Conservation (phyloP, 2,329 filamentous ascomycete genomes). For the Stachybotrys elegans region DNA sequence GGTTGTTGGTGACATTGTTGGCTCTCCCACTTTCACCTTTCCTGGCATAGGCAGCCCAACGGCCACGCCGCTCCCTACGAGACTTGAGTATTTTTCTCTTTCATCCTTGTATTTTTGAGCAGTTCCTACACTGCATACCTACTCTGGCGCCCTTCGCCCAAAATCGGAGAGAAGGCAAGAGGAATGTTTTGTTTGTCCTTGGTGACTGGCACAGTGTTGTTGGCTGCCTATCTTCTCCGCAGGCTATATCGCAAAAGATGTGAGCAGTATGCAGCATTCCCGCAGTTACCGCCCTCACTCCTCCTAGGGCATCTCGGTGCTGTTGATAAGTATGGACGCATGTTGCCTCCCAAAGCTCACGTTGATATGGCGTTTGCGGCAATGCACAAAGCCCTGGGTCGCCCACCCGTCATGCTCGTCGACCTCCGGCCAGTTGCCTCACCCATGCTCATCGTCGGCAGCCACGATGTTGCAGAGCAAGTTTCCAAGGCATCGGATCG, state of each 20-base stretch:
- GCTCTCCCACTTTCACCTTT: no score
- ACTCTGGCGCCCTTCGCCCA: no score
- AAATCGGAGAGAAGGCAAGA: no score
- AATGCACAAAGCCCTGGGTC: constrained; percentile 23
- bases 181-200: no score
- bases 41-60: no score
- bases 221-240: constrained; percentile 11
- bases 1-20: no score
- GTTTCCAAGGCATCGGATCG: constrained; percentile 23
- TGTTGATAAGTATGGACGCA: neutral
- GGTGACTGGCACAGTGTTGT: constrained; percentile 1
- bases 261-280: constrained; percentile 4
- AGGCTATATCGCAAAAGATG: constrained; percentile 6
- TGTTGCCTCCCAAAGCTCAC: neutral
- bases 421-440: constrained; percentile 28
- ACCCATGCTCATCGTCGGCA: constrained; percentile 25
- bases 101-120: no score
- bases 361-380: constrained; percentile 3
- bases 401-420: constrained; percentile 26
- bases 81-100: no score
- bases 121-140: no score
- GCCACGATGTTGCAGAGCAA: constrained; percentile 31
- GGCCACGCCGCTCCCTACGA: no score
- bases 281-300: constrained; percentile 4
- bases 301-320: neutral